Conservation (phyloP, 345 rosid species). For the Barbarea vulgaris region DNA sequence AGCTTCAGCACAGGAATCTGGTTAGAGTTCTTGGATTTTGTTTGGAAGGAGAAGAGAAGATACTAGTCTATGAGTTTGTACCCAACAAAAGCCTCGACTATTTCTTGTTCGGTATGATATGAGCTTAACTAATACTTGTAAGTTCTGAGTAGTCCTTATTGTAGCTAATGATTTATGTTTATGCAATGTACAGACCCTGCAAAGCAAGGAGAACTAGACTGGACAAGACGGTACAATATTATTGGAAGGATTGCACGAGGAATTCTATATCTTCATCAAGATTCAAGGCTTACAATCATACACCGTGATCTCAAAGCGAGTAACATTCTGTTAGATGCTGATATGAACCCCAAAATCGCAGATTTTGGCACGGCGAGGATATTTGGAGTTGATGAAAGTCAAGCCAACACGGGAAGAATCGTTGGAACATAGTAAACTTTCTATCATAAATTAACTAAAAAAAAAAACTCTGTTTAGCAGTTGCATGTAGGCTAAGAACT, state of each 20-base stretch:
- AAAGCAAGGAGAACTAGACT: conserved; percentile 40
- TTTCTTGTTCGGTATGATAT: background rate
- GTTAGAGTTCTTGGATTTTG: conserved; percentile 47
- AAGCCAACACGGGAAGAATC: conserved; percentile 43
- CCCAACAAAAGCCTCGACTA: conserved; percentile 17
- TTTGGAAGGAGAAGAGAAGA: conserved; percentile 19
- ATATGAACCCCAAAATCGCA: conserved; percentile 56
- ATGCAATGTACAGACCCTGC: conserved; percentile 26
- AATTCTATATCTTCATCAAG: conserved; percentile 37
- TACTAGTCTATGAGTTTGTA: conserved; percentile 17
- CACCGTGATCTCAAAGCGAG: conserved; percentile 23
- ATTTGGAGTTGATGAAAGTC: conserved; percentile 36
- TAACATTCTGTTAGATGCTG: conserved; percentile 16
- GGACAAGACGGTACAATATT: conserved; percentile 47
- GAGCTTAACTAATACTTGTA: background rate
- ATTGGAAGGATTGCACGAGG: conserved; percentile 51
- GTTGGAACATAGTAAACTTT: conserved; percentile 44
- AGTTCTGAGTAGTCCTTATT: background rate
- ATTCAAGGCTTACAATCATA: conserved; percentile 28
- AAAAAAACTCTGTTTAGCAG: background rate
- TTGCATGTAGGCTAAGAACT: conserved; percentile 1
- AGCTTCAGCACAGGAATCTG: conserved; percentile 48
- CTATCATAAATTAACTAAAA: background rate
- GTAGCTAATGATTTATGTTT: background rate
- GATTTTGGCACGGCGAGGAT: conserved; percentile 66